These are phyloP conservation scores for Gyrodon lividus DNA, from an alignment of 768 basidiomycete species.

Conservation along the genomic window DNA sequence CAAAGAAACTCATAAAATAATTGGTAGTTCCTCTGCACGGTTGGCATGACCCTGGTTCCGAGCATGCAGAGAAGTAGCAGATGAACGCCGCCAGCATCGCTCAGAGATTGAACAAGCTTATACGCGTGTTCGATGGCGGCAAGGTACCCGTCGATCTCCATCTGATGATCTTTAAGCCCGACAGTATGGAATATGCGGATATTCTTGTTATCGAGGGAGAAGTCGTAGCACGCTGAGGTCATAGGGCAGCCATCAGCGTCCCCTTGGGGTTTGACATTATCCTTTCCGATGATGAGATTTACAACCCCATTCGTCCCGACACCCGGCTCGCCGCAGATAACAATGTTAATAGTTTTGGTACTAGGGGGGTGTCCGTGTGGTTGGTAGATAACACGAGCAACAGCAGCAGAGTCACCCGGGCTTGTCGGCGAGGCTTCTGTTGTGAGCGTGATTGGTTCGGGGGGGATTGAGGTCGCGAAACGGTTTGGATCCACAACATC, in stretches of 20 bases:
- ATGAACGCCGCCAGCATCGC: conserved; percentile 32
- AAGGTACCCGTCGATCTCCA: conserved; percentile 21
- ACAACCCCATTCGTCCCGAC: conserved; percentile 26
- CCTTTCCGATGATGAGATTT: conserved; percentile 21
- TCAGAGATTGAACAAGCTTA: conserved; percentile 26
- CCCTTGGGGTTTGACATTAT: conserved; percentile 20
- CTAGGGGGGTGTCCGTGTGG: conserved; percentile 21
- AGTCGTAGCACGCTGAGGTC: conserved; percentile 22
- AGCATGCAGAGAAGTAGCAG: conserved; percentile 42
- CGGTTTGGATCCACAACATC: conserved; percentile 8
- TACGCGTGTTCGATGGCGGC: conserved; percentile 24
- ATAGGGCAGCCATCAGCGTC: conserved; percentile 35
- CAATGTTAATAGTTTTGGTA: conserved; percentile 32
- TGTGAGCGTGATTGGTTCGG: background rate
- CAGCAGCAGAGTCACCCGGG: conserved; percentile 4
- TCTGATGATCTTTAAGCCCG: conserved; percentile 30
- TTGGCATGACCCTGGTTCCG: conserved; percentile 34
- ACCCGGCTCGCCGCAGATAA: conserved; percentile 46
- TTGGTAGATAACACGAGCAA: conserved; percentile 1
- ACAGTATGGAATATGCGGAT: conserved; percentile 29
- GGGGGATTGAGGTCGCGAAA: too few relatives aligned
- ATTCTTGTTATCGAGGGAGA: conserved; percentile 17
- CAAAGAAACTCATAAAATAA: conserved; percentile 41
- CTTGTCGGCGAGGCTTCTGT: background rate
- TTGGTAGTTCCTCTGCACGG: conserved; percentile 35